Evolutionary conservation across 2,329 filamentous ascomycete genomes (phyloP), one percentile per base, ranked within the genome.

Genomic region (Sclerotinia trifoliorum): DNA sequence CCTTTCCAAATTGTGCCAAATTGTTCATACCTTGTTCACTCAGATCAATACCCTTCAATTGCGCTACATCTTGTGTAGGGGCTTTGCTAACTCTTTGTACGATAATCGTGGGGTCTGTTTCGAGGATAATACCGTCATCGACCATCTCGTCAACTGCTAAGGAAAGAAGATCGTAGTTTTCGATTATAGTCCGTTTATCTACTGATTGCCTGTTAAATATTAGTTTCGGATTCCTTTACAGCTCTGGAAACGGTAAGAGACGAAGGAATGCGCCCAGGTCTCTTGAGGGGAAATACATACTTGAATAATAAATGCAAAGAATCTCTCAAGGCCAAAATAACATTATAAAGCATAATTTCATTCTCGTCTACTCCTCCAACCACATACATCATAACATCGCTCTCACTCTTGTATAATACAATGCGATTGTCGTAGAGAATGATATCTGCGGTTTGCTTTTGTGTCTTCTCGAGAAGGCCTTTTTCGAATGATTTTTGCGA

Each of bases 401-500:
- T 93, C 83, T 99, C 95, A 83, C 91, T 91, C 88, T 99, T 99
- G 85, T 97, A 99, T 65, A 98, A 90, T 67, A 98, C 93, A 70
- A 99, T 90, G 76, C 93, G 88, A 82, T 96, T 96, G 81, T 99
- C 95, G 82, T 97, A 98, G 67, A 99, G 88, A 75, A 99, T 96
- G 76, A 99, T 95, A 82, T 98, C 95, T 75, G 91, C 93, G 19
- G 88, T 94, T 82, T 96, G 93, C 84, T 98, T 99, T 74, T 91
- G 90, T 21, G 95, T 98, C 86, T 99, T 98, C 77, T 97, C 90
- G 70, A 97, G 83, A 51, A 99, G 86, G 7, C 94, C 95, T 83
- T 97, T 97, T 81, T 99, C 95, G 77, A 99, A 99, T 2, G 91
- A 86, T 80, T 96, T 97, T 82, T 99, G 95, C 75, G 96, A 89